Evolutionary conservation across 2,329 filamentous ascomycete genomes (phyloP).

Genomic region (Xylaria sp.): DNA sequence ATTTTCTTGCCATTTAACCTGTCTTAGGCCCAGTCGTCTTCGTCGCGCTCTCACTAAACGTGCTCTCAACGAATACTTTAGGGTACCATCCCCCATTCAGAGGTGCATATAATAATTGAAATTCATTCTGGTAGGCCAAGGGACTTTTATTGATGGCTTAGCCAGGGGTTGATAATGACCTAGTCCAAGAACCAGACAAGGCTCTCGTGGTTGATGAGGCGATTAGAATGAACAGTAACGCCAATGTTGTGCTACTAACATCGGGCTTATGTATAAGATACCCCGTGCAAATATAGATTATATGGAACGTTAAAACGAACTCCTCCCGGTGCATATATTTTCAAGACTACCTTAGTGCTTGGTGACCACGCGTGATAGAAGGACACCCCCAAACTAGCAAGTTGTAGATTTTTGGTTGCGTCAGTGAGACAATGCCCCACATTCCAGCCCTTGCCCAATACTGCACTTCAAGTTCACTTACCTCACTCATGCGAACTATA

Average conservation of each 20-base stretch:
- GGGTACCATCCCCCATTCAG: not conserved
- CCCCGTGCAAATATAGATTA: no score
- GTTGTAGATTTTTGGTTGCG: not conserved
- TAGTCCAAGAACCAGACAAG: not conserved
- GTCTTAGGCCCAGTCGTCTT: not conserved
- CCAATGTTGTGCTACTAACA: not conserved
- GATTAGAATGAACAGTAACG: not conserved
- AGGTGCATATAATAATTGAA: not conserved
- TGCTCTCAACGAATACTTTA: not conserved
- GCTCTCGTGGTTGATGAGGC: not conserved
- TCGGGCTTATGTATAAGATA: not conserved
- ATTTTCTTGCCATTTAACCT: not conserved
- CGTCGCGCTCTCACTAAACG: not conserved
- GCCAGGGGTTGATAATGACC: not conserved
- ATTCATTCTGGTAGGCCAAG: not conserved
- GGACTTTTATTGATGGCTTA: not conserved
- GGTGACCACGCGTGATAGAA: not conserved
- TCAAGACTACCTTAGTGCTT: not conserved
- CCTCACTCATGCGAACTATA: not conserved
- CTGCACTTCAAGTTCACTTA: no score
- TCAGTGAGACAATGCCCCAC: constrained; percentile 6
- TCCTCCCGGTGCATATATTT: not conserved
- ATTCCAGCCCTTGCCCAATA: constrained; percentile 1
- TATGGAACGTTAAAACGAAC: not conserved
- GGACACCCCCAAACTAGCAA: no score